These are phyloP conservation scores for Kurtzmaniella natalensis DNA, from an alignment of 1,139 yeast genomes.

Conservation along the genomic window DNA sequence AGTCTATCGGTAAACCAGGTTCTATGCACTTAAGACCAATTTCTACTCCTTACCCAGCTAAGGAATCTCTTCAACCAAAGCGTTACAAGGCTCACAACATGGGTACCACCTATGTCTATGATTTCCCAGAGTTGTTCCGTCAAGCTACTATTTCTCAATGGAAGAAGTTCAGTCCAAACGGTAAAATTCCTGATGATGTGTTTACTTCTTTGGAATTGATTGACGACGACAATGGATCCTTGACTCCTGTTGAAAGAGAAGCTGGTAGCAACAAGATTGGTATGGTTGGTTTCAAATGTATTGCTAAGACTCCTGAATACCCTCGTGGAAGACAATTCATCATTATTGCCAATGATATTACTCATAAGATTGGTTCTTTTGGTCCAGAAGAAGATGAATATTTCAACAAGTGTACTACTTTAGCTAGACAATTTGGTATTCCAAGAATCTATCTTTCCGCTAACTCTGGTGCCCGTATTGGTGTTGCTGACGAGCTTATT, in stretches of 20 bases:
- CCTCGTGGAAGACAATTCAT: conserved; percentile 94
- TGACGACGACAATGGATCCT: conserved; percentile 69
- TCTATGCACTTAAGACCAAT: conserved; percentile 96
- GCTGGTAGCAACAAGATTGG: conserved; percentile 95
- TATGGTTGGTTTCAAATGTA: conserved; percentile 94
- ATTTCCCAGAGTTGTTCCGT: conserved; percentile 97
- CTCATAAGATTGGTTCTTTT: conserved; percentile 96
- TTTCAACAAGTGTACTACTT: conserved; percentile 88
- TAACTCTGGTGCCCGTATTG: conserved; percentile 98
- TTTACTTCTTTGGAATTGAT: conserved; percentile 80
- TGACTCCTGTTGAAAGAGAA: conserved; percentile 89
- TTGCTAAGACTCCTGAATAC: conserved; percentile 93
- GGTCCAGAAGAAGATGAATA: conserved; percentile 96
- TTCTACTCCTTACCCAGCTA: conserved; percentile 93
- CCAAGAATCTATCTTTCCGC: conserved; percentile 96
- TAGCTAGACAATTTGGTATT: conserved; percentile 84
- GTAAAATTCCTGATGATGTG: conserved; percentile 70
- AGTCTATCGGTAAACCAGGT: conserved; percentile 90
- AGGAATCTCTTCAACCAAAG: conserved; percentile 97
- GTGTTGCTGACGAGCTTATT: conserved; percentile 92
- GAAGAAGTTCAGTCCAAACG: conserved; percentile 56
- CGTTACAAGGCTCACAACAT: conserved; percentile 96
- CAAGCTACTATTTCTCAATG: conserved; percentile 86
- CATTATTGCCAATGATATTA: conserved; percentile 93
- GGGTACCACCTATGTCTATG: conserved; percentile 98